Conservation (phyloP, 257 asterid genomes). For the Eustoma russellianum region DNA sequence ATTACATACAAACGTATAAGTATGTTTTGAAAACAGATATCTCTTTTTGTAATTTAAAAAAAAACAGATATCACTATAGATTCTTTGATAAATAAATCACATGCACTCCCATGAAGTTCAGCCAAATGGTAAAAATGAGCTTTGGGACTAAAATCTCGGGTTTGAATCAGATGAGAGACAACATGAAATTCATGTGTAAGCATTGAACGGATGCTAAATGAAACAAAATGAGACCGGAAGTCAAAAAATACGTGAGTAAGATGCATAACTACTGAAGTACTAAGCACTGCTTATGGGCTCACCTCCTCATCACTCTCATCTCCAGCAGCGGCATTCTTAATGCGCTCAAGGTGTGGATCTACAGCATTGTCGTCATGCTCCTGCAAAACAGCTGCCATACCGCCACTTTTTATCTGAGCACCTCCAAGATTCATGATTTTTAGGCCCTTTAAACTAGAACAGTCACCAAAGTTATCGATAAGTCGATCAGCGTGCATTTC, state of each 20-base stretch:
- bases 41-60: too few relatives aligned
- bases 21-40: too few relatives aligned
- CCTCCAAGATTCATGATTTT: slow-evolving; percentile 66
- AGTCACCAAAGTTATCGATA: slow-evolving; percentile 9
- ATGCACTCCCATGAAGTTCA: too few relatives aligned
- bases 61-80: too few relatives aligned
- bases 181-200: background rate
- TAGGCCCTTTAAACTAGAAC: slow-evolving; percentile 61
- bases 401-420: slow-evolving; percentile 35
- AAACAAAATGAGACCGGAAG: background rate
- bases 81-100: too few relatives aligned
- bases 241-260: too few relatives aligned
- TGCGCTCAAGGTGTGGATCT: slow-evolving; percentile 85
- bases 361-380: slow-evolving; percentile 62
- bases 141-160: too few relatives aligned
- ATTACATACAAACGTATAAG: background rate
- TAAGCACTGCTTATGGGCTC: background rate
- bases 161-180: too few relatives aligned
- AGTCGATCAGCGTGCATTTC: slow-evolving; percentile 1
- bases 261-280: background rate
- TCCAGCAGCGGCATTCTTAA: slow-evolving; percentile 60
- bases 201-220: too few relatives aligned
- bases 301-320: slow-evolving; percentile 75
- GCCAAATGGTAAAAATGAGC: too few relatives aligned
- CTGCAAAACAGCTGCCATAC: slow-evolving; percentile 48